Evolutionary conservation across 257 asterid genomes (phyloP), one percentile per base, ranked within the genome.

Genomic region (Solanum pinnatisectum): DNA sequence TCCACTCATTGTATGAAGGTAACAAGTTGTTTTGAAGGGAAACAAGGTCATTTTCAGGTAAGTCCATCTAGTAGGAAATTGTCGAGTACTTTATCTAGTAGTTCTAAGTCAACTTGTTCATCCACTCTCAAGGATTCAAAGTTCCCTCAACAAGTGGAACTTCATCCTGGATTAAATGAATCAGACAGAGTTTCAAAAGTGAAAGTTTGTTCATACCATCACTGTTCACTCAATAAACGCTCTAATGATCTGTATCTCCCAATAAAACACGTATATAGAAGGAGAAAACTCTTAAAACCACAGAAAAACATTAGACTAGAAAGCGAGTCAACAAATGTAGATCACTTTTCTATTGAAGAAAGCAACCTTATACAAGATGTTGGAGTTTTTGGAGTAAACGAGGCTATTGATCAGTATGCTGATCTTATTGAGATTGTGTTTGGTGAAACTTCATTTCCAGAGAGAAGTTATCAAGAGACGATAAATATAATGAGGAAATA

Each of bases 391-490:
- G 90, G 89, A 82, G 91, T 86, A 60, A 67, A 33, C 77, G 59
- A 15, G 1, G 84, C 70, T 25, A 40, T 85, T 59, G 86, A 15
- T 52, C 23, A 46, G 33, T 92, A 88, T 30, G 63, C 84, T 20
- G 88, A 63, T 72, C 86, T 90, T 32, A 14, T 91, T 65, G 93
- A 93, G 59, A 85, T 90, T 30, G 93, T 90, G 37, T 93, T 89
- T 89, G 95, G 95, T 25, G 98, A 92, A 87, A 85, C 84, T 5
- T 93, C 98, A 27, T 93, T 89, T 73, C 95, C 93, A 5, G 95
- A 91, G 88, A 92, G 93, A 88, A 91, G 93, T 86, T 91, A 92
- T 42, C 63, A 65, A 46, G 95, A 93, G 87, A 92, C 78, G 89
- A 88, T 88, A 2, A 65, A 88, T 36, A 83, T 89, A 63, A 23